Base-by-base conservation (phyloP, 768 basidiomycete genomes). In the Trichaptum fuscoviolaceum region DNA sequence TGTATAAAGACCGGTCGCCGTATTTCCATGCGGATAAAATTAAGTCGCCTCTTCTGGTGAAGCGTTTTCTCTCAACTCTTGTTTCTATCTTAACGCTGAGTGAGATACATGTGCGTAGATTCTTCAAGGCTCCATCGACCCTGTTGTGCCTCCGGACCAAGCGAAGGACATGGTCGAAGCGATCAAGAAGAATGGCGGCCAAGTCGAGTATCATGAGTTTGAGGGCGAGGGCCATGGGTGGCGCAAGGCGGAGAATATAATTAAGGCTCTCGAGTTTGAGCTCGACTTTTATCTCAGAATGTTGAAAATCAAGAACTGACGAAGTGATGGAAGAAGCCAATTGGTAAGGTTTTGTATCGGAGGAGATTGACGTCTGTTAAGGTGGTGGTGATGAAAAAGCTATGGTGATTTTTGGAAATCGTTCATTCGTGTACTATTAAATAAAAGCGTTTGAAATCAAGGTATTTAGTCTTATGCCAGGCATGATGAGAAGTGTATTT, bases 181-280 rank as follows among this genome's bases (percentile, higher is more conserved):
- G 65, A 84, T 90, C 68, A 76, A 79, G 64, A 76, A 79, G 63
- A 77, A 79, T 0, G 81, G 82, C 2, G 87, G 87, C 0, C 71
- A 78, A 12, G 84, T 87, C 24, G 84, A 89, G 70, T 86, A 87
- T 68, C 79, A 86, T 67, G 69, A 85, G 0, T 89, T 88, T 72
- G 76, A 82, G 17, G 88, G 87, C 23, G 88, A 90, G 75, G 87
- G 87, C 1, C 87, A 89, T 72, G 87, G 88, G 0, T 88, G 84
- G 82, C 77, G 85, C 61, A 82, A 81, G 67, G 83, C 80, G 26
- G 79, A 83, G 64, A 87, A 80, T 62, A 85, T 87, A 69, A 80
- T 81, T 64, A 78, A 81, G 59, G 81, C 86, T 10, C 70, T 85
- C 34, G 82, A 85, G 70, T 74, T 77, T 61, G 87, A 89, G 74